Evolutionary conservation across 108 stramenopile genomes (phyloP).

Genomic region (Discostella stelligeroides): DNA sequence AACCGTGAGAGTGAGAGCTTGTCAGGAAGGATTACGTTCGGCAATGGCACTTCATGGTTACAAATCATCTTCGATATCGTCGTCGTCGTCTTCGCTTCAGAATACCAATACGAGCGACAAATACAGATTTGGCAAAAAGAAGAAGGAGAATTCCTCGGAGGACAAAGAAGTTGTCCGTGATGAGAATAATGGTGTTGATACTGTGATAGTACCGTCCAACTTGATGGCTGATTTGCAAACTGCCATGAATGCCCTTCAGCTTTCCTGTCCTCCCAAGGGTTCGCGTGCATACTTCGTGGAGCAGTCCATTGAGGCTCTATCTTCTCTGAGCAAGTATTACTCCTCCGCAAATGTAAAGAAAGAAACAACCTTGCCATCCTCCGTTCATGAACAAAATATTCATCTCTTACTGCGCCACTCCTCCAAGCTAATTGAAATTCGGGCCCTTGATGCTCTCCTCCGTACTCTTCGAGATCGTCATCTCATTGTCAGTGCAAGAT

Average conservation of each 20-base stretch:
- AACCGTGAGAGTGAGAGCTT: constrained; percentile 56
- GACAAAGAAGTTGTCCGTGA: constrained; percentile 7
- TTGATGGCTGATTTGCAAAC: constrained; percentile 28
- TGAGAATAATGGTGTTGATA: background rate
- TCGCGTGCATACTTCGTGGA: constrained; percentile 43
- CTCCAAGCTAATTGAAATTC: constrained; percentile 54
- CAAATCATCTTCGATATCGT: too few species aligned
- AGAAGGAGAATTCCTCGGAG: too few species aligned
- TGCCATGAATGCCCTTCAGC: constrained; percentile 27
- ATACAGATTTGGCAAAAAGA: too few species aligned
- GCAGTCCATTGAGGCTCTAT: constrained; percentile 33
- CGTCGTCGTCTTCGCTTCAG: too few species aligned
- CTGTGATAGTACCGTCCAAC: background rate
- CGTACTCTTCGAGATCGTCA: constrained; percentile 74
- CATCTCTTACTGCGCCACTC: constrained; percentile 23
- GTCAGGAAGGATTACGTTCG: constrained; percentile 36
- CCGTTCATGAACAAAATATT: constrained; percentile 31
- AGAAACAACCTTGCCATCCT: too few species aligned
- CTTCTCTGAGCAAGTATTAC: constrained; percentile 27
- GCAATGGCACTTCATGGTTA: too few species aligned
- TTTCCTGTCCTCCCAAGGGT: constrained; percentile 41
- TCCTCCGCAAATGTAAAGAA: too few species aligned
- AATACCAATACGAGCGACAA: too few species aligned
- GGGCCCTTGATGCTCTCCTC: constrained; percentile 63
- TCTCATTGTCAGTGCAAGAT: constrained; percentile 55